Evolutionary conservation across 495 filamentous ascomycete genomes (phyloP), one percentile per base, ranked within the genome.

Genomic region (Melanomma pulvis-pyrius): DNA sequence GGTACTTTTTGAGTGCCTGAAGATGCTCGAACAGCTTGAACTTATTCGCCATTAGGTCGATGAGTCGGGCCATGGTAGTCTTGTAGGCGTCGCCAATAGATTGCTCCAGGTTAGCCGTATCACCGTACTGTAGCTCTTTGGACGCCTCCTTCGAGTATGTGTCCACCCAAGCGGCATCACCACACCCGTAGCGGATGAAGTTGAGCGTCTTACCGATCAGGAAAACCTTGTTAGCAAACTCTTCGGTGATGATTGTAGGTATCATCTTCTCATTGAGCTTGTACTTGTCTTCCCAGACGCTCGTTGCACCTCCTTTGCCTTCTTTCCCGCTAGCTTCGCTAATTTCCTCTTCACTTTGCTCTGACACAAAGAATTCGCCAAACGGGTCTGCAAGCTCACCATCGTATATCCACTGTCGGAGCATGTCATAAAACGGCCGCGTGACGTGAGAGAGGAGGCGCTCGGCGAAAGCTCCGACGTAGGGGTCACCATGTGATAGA

Each of bases 201-300:
- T 99, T 99, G 25, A 99, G 79, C 13, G 92, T 96, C 76, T 99
- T 99, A 34, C 96, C 96, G 68, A 98, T 99, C 11, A 98, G 80
- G 68, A 97, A 98, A 22, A 97, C 89, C 72, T 97, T 97, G 59
- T 94, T 89, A 0, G 94, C 91, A 78, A 98, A 97, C 30, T 96
- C 91, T 54, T 87, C 83, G 3, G 90, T 93, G 49, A 97, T 90
- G 65, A 99, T 97, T 34, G 87, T 91, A 6, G 96, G 96, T 21
- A 97, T 87, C 88, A 97, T 93, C 15, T 84, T 79, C 61, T 90
- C 84, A 65, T 90, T 87, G 46, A 98, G 80, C 73, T 89, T 88
- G 80, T 98, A 99, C 73, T 99, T 98, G 73, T 94, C 91, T 74
- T 98, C 92, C 96, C 96, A 99, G 15, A 98, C 96, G 58, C 90